A percentile compares a stretch with the other conserved stretches of the same genome.
These are phyloP conservation scores for Yamadazyma membranifaciens DNA, from an alignment of 1,139 yeast species.

Conservation along the genomic window DNA sequence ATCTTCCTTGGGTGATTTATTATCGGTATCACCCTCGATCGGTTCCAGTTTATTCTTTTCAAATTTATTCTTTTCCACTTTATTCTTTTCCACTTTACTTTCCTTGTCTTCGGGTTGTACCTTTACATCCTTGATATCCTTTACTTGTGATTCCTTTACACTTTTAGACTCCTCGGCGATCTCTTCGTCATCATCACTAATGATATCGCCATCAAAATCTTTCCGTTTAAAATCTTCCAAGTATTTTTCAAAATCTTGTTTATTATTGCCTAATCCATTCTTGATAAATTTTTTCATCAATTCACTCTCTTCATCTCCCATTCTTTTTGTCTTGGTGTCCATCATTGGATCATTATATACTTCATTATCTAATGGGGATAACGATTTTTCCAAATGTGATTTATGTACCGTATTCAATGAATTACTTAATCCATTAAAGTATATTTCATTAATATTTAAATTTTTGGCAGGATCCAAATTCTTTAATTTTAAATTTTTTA, in stretches of 20 bases:
- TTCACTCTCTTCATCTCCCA: constrained; percentile 18
- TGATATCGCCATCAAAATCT: constrained; percentile 20
- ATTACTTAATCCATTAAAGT: constrained; percentile 34
- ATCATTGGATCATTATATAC: constrained; percentile 3
- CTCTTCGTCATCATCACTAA: constrained; percentile 9
- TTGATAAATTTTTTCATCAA: constrained; percentile 30
- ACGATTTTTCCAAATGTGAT: constrained; percentile 10
- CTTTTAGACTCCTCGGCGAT: neutral
- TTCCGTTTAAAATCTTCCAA: constrained; percentile 24
- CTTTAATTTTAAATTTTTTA: constrained; percentile 40
- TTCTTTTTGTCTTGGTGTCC: neutral
- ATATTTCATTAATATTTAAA: constrained; percentile 40
- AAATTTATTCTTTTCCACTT: constrained; percentile 17
- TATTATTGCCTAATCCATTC: constrained; percentile 20
- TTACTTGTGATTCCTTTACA: constrained; percentile 17
- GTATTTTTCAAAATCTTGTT: constrained; percentile 25
- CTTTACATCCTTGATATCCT: neutral
- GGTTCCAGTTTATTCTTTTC: constrained; percentile 15
- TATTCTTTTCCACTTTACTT: constrained; percentile 16
- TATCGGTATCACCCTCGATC: neutral
- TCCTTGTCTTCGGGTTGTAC: constrained; percentile 22
- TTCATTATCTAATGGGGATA: constrained; percentile 12
- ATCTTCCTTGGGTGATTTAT: constrained; percentile 9
- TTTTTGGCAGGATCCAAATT: constrained; percentile 40
- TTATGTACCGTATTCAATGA: constrained; percentile 17